phyloP scores from a whole-genome alignment of 192 early-diverging fungal species.

The Chytriomyces confervae region DNA sequence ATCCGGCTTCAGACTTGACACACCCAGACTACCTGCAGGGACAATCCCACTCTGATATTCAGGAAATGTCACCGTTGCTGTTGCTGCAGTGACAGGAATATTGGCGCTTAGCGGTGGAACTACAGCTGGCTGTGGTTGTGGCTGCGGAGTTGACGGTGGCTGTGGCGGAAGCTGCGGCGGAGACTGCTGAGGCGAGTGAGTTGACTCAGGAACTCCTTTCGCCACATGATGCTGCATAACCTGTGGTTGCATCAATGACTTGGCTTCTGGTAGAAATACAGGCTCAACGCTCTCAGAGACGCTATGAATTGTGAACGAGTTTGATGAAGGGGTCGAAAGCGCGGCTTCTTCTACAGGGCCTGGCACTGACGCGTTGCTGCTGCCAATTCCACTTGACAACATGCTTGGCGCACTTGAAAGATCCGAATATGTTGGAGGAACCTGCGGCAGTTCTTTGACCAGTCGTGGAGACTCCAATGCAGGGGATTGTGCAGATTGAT shows the following conservation, averaged over 20 bases:
- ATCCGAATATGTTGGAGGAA: too few species aligned
- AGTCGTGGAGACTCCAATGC: background rate
- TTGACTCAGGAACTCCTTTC: background rate
- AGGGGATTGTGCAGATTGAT: background rate
- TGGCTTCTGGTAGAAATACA: background rate
- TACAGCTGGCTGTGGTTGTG: background rate
- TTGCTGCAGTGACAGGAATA: background rate
- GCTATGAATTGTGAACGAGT: background rate
- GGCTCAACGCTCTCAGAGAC: background rate
- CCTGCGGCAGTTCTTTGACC: too few species aligned
- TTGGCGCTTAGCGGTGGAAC: background rate
- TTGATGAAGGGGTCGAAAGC: background rate
- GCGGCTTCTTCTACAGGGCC: background rate
- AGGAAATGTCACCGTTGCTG: background rate
- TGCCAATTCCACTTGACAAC: too few species aligned
- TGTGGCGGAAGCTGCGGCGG: background rate
- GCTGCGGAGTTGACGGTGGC: background rate
- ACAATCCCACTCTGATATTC: slow-evolving; percentile 17
- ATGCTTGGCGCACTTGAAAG: too few species aligned
- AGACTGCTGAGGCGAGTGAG: background rate
- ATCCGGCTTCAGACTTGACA: slow-evolving; percentile 25
- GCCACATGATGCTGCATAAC: background rate
- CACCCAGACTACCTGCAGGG: slow-evolving; percentile 22
- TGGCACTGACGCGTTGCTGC: background rate
- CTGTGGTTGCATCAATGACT: background rate